These are phyloP conservation scores for Haplosporangium sp. DNA, from an alignment of 371 early-diverging fungal species.

Conservation along the genomic window DNA sequence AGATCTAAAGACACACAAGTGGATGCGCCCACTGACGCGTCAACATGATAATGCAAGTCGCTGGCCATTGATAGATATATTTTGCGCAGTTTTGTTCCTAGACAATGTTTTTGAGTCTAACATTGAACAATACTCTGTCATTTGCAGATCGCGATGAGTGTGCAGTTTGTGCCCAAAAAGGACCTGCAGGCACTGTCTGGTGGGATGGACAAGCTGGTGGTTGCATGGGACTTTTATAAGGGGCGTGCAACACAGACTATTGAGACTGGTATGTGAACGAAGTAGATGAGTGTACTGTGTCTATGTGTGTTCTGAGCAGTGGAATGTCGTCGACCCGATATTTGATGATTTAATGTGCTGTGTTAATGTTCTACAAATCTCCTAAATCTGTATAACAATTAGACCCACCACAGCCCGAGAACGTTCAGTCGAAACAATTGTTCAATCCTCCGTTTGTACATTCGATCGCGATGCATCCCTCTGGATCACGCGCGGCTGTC, in stretches of 20 bases:
- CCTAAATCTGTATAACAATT: not conserved
- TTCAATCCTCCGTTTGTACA: slow-evolving; percentile 55
- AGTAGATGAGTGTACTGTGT: too few species aligned
- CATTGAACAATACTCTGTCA: not conserved
- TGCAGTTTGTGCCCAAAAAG: slow-evolving; percentile 45
- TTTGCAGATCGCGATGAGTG: slow-evolving; percentile 43
- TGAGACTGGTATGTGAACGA: slow-evolving; percentile 31
- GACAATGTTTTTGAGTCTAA: not conserved
- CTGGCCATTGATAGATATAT: too few species aligned
- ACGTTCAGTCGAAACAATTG: slow-evolving; percentile 35
- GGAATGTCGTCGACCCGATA: too few species aligned
- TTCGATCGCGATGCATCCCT: slow-evolving; percentile 44
- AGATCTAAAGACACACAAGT: slow-evolving; percentile 43
- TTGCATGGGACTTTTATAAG: slow-evolving; percentile 54
- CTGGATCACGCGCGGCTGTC: slow-evolving; percentile 43
- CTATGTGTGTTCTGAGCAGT: too few species aligned
- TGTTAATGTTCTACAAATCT: not conserved
- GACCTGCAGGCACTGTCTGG: slow-evolving; percentile 51
- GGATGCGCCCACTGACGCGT: slow-evolving; percentile 41
- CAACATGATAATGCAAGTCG: slow-evolving; percentile 36
- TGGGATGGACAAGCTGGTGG: slow-evolving; percentile 45
- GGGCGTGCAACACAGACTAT: slow-evolving; percentile 36
- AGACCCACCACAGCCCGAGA: slow-evolving; percentile 28
- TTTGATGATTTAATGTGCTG: too few species aligned
- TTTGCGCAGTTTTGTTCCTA: not conserved